Evolutionary conservation across 1,139 yeast species (phyloP), one percentile per base, ranked within the genome.

Genomic region (Blastobotrys capitulatus): DNA sequence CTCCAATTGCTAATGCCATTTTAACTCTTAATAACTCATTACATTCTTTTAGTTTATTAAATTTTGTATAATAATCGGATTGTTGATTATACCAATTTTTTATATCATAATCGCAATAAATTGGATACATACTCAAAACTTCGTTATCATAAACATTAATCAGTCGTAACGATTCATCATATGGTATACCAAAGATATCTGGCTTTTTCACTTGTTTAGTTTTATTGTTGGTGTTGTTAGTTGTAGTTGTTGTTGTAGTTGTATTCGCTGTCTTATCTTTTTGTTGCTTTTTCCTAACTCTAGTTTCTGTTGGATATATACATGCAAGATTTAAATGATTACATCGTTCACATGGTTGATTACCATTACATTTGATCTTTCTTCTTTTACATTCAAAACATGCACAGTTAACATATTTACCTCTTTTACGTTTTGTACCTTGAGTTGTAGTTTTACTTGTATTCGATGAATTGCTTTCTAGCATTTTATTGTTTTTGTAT

Each of bases 111-210:
- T 54, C 57, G 19, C 53, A 54, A 49, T 60, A 60, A 26, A 60
- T 51, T 1, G 64, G 64, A 35, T 57, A 60, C 57, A 60, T 52
- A 46, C 59, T 52, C 46, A 59, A 58, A 25, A 60, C 55, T 44
- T 60, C 64, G 16, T 49, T 42, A 39, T 60, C 64, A 46, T 56
- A 60, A 7, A 54, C 53, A 19, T 54, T 53, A 8, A 60, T 46
- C 26, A 55, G 38, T n/a, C 37, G 38, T 18, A 42, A 46, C 6
- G 60, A 61, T 10, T 52, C 57, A 5, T 42, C 39, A 22, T 41
- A 48, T 22, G 49, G 46, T n/a, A 56, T 51, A 6, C 58, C 59
- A 36, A 42, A 40, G 12, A 51, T 35, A 19, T 46, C 38, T 19
- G 40, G 48, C 7, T 36, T 22, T 22, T 22, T 22, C 25, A 22